Percentiles rank a stretch among this genome's conserved stretches.
Evolutionary conservation across 2,329 filamentous ascomycete genomes (phyloP).

Genomic region (Exophiala mesophila): DNA sequence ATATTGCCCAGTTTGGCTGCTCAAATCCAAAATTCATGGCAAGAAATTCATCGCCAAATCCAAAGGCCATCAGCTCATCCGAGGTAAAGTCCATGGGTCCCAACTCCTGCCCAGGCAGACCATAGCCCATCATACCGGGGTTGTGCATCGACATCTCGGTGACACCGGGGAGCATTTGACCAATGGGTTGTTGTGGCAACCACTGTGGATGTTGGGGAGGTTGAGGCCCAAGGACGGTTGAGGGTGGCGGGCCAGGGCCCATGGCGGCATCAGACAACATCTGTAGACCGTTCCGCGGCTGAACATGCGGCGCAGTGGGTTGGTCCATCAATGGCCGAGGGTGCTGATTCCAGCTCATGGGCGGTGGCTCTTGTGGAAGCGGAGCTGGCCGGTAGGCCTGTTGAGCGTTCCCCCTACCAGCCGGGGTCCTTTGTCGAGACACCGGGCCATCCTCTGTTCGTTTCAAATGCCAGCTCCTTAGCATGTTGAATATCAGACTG

Average conservation of each 20-base stretch:
- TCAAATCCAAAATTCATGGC: slow-evolving; percentile 28
- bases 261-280: slow-evolving; percentile 29
- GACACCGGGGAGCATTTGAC: slow-evolving; percentile 20
- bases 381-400: slow-evolving; percentile 12
- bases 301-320: slow-evolving; percentile 10
- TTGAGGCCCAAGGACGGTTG: slow-evolving; percentile 8
- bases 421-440: slow-evolving; percentile 19
- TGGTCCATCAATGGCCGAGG: slow-evolving; percentile 13
- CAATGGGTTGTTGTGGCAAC: slow-evolving; percentile 17
- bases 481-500: slow-evolving; percentile 63
- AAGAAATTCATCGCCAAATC: slow-evolving; percentile 27
- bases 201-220: slow-evolving; percentile 18
- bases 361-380: slow-evolving; percentile 18
- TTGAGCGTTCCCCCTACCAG: slow-evolving; percentile 5
- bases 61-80: slow-evolving; percentile 27
- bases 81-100: slow-evolving; percentile 24
- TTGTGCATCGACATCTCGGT: slow-evolving; percentile 16
- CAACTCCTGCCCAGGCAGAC: slow-evolving; percentile 19
- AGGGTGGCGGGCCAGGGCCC: slow-evolving; percentile 17
- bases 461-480: slow-evolving; percentile 62
- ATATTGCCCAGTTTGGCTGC: slow-evolving; percentile 17
- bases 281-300: slow-evolving; percentile 23
- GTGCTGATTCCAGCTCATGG: slow-evolving; percentile 16
- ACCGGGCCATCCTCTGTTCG: slow-evolving; percentile 28
- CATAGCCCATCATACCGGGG: slow-evolving; percentile 24